phyloP scores from a whole-genome alignment of 768 basidiomycete species.

The Xerocomus spinulosus region DNA sequence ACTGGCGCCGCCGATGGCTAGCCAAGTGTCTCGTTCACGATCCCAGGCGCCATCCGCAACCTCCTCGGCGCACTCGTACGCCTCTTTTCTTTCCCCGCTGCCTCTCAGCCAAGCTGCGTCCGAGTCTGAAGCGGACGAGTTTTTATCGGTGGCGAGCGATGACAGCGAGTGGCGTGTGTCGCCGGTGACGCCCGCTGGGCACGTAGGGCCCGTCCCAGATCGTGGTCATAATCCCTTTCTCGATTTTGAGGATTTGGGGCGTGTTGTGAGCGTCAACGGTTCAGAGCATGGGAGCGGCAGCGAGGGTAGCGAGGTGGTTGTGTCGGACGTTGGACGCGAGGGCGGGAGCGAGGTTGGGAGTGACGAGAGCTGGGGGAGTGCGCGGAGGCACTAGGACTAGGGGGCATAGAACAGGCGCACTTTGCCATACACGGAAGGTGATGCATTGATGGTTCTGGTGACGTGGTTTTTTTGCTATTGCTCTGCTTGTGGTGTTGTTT shows the following conservation, averaged over 20 bases:
- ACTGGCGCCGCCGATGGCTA: background rate
- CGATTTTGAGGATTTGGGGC: constrained; percentile 16
- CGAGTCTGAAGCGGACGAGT: constrained; percentile 24
- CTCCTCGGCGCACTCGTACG: constrained; percentile 19
- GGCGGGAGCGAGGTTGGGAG: constrained; percentile 19
- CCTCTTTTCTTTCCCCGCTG: constrained; percentile 25
- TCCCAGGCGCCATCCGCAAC: constrained; percentile 2
- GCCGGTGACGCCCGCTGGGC: background rate
- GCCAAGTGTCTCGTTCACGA: constrained; percentile 1
- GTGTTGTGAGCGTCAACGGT: background rate
- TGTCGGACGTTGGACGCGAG: constrained; percentile 8
- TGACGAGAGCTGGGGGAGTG: constrained; percentile 26
- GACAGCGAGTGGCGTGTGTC: constrained; percentile 13
- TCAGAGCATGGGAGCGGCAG: constrained; percentile 9
- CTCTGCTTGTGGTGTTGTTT: background rate
- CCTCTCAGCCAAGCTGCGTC: constrained; percentile 15
- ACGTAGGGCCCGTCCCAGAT: constrained; percentile 1
- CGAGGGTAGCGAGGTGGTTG: constrained; percentile 19
- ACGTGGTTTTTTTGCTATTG: background rate
- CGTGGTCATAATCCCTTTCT: constrained; percentile 20
- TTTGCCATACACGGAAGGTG: no score
- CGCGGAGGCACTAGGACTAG: constrained; percentile 9
- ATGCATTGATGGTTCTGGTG: background rate
- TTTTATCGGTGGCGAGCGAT: constrained; percentile 21
- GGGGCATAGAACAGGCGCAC: background rate